phyloP scores from a whole-genome alignment of 2,329 filamentous ascomycete species.

The Ilyonectria sp. region DNA sequence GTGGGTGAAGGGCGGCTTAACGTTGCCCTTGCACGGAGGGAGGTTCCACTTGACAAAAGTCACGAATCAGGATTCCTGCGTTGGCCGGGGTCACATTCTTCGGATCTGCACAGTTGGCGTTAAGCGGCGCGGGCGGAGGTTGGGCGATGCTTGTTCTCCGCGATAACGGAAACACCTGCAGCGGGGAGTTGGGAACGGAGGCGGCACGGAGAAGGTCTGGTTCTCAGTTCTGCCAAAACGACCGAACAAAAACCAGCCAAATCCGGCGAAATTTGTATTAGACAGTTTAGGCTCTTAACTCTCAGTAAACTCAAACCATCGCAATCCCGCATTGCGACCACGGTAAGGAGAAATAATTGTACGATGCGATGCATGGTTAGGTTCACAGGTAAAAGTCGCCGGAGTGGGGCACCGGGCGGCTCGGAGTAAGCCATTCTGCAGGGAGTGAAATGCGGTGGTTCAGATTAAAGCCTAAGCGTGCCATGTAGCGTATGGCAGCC shows the following conservation, averaged over 20 bases:
- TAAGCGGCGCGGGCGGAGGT: neutral
- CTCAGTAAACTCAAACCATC: neutral
- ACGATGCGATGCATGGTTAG: neutral
- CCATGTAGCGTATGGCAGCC: neutral
- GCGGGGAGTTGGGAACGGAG: neutral
- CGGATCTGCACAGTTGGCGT: slow-evolving; percentile 7
- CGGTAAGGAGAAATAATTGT: neutral
- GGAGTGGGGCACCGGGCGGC: slow-evolving; percentile 2
- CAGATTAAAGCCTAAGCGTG: slow-evolving; percentile 2
- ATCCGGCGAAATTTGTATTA: neutral
- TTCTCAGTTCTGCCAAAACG: neutral
- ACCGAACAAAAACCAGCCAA: neutral
- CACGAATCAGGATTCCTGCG: slow-evolving; percentile 10
- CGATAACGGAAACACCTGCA: slow-evolving; percentile 3
- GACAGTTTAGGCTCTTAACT: neutral
- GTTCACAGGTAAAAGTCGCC: slow-evolving; percentile 10
- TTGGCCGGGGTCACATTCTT: slow-evolving; percentile 3
- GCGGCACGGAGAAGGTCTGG: neutral
- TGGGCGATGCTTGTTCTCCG: slow-evolving; percentile 1
- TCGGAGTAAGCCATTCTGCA: neutral
- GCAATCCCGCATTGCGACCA: neutral
- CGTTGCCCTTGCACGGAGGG: neutral
- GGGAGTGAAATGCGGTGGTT: neutral
- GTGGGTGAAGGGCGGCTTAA: neutral
- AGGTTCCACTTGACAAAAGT: slow-evolving; percentile 5